Base-by-base conservation (phyloP, 768 basidiomycete species). In the Termitomyces titanicus region DNA sequence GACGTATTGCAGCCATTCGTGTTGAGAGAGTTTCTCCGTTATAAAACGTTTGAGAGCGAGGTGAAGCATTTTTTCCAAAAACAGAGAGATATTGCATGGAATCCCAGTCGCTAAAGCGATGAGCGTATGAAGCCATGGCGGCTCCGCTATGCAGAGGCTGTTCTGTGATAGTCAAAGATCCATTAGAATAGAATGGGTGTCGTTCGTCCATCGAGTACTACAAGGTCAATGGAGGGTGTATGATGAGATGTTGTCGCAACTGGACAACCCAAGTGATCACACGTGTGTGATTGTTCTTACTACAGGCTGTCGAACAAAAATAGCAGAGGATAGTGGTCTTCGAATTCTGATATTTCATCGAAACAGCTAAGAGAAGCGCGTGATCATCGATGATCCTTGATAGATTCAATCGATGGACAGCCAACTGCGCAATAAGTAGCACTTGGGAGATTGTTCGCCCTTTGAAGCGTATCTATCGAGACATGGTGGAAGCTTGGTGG, bases 21-120 rank as follows among this genome's bases (percentile, higher is more conserved):
- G 55, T 38, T 7, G 55, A 47, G 8, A 60, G 51, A 24, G 37
- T 54, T 11, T 50, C 51, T 13, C 55, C 59, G n/a, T 53, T 54
- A 31, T 60, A 56, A 31, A 60, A 60, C 12, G 58, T 55, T n/a
- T 59, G 58, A n/a, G 58, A 40, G 15, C 49, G 54, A 6, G 54
- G 47, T 22, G 46, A 20, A 20, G 45, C 46, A 34, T 59, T 45
- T 25, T 47, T 51, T 10, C 58, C 58, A 24, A 59, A 52, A 38
- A 47, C 40, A 38, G 50, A 47, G 46, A 59, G 54, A 31, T 55
- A 53, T 35, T 55, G 53, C 54, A 59, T 55, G 0, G 58, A 59
- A 34, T 52, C 51, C 58, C 58, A 59, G 35, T 59, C 58, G 6
- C 58, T 25, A 37, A 55, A 59, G 24, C 58, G 58, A 29, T 55